Conservation (phyloP, 495 filamentous ascomycete genomes). For the Neurospora cerealis region DNA sequence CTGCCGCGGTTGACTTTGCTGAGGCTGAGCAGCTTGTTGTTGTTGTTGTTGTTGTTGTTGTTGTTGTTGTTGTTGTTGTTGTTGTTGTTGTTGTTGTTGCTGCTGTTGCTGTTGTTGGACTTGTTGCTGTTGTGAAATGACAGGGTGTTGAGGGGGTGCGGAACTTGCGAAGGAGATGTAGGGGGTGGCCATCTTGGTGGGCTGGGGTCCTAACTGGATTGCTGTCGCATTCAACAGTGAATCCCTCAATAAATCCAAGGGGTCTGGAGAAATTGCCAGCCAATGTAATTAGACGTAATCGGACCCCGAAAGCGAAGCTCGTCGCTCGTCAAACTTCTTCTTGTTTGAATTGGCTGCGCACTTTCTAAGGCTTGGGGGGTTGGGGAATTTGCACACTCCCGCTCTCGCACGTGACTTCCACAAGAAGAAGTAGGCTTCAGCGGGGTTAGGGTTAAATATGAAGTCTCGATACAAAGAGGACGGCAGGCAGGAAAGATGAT, state of each 20-base stretch:
- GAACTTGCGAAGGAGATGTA: not conserved
- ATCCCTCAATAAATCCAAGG: not conserved
- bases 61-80: not conserved
- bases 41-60: not conserved
- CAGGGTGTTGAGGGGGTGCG: not conserved
- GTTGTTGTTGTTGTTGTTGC: not conserved
- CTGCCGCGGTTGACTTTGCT: not conserved
- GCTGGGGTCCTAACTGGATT: not conserved
- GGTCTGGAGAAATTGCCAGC: not conserved
- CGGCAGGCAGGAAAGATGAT: not conserved
- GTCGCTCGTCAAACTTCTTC: not conserved
- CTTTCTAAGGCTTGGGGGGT: not conserved
- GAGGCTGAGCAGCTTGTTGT: not conserved
- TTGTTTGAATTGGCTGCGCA: not conserved
- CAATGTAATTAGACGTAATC: not conserved
- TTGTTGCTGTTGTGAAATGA: not conserved
- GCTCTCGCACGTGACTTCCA: not conserved
- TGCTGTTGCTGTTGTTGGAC: not conserved
- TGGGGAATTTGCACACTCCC: not conserved
- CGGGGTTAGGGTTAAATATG: not conserved
- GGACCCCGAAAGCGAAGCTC: not conserved
- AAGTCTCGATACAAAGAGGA: not conserved
- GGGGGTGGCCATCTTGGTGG: not conserved
- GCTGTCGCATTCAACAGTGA: not conserved
- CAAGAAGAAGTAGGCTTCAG: not conserved